Evolutionary conservation across 352 stramenopile genomes (phyloP), one percentile per base, ranked within the genome.

Genomic region (Globisporangium middletonii): DNA sequence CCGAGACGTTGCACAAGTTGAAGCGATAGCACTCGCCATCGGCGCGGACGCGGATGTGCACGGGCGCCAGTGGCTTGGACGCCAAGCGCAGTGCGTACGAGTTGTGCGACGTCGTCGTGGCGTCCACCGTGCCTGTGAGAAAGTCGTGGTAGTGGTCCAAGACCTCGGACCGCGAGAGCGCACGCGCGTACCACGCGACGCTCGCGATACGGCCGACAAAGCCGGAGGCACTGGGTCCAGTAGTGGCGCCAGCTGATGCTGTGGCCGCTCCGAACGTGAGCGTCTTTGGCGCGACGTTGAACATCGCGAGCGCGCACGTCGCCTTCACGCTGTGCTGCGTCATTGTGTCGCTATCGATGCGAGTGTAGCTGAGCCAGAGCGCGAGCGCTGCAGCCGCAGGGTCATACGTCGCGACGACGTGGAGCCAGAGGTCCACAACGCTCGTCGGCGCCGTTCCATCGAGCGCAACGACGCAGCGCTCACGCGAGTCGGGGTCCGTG

Each of bases 121-220:
- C n/a, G 0, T 63, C 64, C 0, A 37, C 45, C 0, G 65, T 51
- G 0, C 68, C 72, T 4, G 64, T 37, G 12, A 83, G 43, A 60
- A 89, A 85, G 53, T 90, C 77, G 53, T 85, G 75, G 50, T 82
- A 90, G 46, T 92, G 83, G 30, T 92, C 79, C 5, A 89, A 56
- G 0, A 76, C 62, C 51, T 85, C 76, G 0, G 55, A 63, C 4
- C 46, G 52, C 0, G 58, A 64, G 3, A 90, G 59, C 3, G 68
- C 68, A 12, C 58, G 62, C 13, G 75, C 60, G 47, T 88, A 92
- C 76, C 73, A 90, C 7, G 78, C 76, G 6, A 81, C 76, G 53
- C 60, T 77, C 0, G 79, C 65, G 5, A 85, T 26, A 2, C 57
- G 53, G 0, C 79, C 79, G 1, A 69, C 30, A 52, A 88, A 77